Base-by-base conservation (phyloP, 2,329 filamentous ascomycete genomes). In the Aspergillus flavus region DNA sequence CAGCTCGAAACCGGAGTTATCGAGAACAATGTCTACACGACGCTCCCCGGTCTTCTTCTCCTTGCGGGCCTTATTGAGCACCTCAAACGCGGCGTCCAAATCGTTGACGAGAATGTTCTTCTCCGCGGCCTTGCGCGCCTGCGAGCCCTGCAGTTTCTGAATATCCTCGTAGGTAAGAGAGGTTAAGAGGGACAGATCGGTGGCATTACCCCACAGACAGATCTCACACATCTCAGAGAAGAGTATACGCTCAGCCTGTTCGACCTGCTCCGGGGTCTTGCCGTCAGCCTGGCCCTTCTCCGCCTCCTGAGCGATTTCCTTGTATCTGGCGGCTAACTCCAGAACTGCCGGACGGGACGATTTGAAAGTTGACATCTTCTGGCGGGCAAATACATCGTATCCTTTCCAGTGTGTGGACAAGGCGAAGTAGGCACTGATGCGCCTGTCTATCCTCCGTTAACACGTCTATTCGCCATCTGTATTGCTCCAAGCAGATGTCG, bases 1-100 rank as follows among this genome's bases (percentile, higher is more conserved):
- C 14, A 99, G 86, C 82, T 99, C 95, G 74, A 99, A 99, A 6
- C 95, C 95, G 23, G 95, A 93, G 71, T 99, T 99, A 78, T 99
- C 95, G 6, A 99, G 89, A 2, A 99, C 91, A 67, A 99, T 94
- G 72, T 99, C 95, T 2, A 99, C 90, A 19, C 92, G 86, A 43
- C 93, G 86, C 68, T 93, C 89, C 21, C 79, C 79, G 64, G 84
- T 82, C 73, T 87, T 87, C 32, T 86, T 85, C 36, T 85, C 83
- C 26, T 83, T 84, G 68, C 90, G 86, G 0, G 90, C 90, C 64
- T 86, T 83, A 61, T 85, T 86, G 26, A 96, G 84, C 0, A 87
- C 79, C 9, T 86, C 81, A 76, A 95, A 97, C 0, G 92, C 91
- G 11, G 83, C 80, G 12, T 84, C 85, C 6, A 97, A 85, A 75